These are phyloP conservation scores for Pseudogymnoascus sp. DNA, from an alignment of 2,329 filamentous ascomycete species.

Conservation along the genomic window DNA sequence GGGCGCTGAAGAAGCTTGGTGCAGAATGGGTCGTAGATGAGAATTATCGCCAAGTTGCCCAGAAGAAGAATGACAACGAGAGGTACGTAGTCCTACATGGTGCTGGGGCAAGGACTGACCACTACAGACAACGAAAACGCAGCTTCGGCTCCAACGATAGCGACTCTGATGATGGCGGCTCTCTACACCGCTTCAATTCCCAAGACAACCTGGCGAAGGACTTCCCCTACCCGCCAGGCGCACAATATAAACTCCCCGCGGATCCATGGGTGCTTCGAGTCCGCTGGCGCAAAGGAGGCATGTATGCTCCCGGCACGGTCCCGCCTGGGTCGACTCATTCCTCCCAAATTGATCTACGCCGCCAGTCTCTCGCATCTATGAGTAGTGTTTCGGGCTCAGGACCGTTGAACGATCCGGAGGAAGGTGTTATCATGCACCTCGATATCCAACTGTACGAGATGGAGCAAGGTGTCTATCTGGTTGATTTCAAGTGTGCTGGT, in stretches of 20 bases:
- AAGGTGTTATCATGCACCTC: conserved; percentile 75
- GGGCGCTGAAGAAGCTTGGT: conserved; percentile 78
- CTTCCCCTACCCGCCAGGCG: conserved; percentile 39
- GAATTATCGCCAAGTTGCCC: conserved; percentile 31
- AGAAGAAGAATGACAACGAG: conserved; percentile 33
- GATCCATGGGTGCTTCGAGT: conserved; percentile 94
- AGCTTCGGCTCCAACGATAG: conserved; percentile 32
- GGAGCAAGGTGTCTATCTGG: conserved; percentile 85
- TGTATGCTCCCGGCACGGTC: conserved; percentile 45
- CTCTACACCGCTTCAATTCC: conserved; percentile 32
- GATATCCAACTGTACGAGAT: conserved; percentile 96
- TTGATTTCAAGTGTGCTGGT: conserved; percentile 97
- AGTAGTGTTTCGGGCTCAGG: conserved; percentile 27
- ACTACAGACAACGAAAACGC: conserved; percentile 24
- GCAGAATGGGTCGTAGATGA: conserved; percentile 76
- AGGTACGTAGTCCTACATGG: conserved; percentile 24
- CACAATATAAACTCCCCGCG: conserved; percentile 76
- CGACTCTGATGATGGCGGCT: conserved; percentile 32
- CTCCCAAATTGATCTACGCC: conserved; percentile 39
- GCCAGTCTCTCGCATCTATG: conserved; percentile 29
- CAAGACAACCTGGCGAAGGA: conserved; percentile 14
- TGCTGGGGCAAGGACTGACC: neutral
- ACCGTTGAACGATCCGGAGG: conserved; percentile 23
- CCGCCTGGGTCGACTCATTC: conserved; percentile 44
- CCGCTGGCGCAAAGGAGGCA: conserved; percentile 77